Conservation (phyloP, 2,329 filamentous ascomycete genomes). For the Didymella sp. region DNA sequence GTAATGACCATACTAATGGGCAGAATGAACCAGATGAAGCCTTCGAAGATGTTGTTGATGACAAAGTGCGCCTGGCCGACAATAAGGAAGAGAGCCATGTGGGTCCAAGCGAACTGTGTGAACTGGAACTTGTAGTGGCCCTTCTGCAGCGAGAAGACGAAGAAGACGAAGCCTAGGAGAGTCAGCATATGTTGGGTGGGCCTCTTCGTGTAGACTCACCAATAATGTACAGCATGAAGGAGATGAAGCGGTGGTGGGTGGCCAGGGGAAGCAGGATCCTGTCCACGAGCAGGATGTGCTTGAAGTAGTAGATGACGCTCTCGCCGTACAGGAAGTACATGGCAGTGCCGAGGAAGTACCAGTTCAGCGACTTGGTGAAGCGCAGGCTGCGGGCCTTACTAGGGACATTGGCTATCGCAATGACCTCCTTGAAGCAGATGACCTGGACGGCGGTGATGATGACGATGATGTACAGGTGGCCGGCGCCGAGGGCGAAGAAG, state of each 20-base stretch:
- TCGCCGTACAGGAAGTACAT: constrained; percentile 99
- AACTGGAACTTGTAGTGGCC: constrained; percentile 99
- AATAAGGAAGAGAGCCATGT: constrained; percentile 98
- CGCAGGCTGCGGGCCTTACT: constrained; percentile 88
- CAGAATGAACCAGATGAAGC: constrained; percentile 99
- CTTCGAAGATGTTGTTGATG: constrained; percentile 99
- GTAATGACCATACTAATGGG: constrained; percentile 94
- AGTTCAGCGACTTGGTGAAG: constrained; percentile 96
- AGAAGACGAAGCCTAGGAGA: constrained; percentile 87
- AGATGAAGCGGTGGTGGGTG: constrained; percentile 98
- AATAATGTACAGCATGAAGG: constrained; percentile 97
- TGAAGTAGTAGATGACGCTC: constrained; percentile 99
- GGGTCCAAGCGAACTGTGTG: constrained; percentile 98
- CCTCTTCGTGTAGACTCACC: constrained; percentile 64
- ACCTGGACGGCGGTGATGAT: constrained; percentile 94
- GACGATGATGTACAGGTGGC: constrained; percentile 95
- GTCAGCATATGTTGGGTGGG: constrained; percentile 32
- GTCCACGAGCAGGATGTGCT: constrained; percentile 96
- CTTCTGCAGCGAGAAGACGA: constrained; percentile 91
- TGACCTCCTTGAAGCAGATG: constrained; percentile 98
- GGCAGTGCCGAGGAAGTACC: constrained; percentile 98
- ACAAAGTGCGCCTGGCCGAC: constrained; percentile 98
- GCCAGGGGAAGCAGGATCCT: constrained; percentile 90
- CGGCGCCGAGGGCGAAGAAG: constrained; percentile 90
- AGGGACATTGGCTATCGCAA: constrained; percentile 94